Conservation (phyloP, 1,284 basidiomycete species). For the Xerocomus nothofagi region DNA sequence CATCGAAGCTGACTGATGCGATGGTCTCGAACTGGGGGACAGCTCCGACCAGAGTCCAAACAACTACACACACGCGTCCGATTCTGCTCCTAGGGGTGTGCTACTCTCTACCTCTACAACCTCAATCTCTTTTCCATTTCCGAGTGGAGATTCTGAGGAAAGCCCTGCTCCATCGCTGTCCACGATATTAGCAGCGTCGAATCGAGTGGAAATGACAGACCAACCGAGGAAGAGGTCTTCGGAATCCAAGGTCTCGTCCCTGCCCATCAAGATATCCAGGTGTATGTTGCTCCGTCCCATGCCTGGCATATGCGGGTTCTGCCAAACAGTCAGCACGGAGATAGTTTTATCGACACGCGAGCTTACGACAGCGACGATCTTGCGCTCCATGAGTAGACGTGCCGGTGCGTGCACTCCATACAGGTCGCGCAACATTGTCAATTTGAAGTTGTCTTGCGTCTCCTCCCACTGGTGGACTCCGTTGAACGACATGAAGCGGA, state of each 20-base stretch:
- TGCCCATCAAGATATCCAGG: constrained; percentile 89
- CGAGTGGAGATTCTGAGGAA: constrained; percentile 60
- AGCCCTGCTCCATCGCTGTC: constrained; percentile 53
- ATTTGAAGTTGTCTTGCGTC: constrained; percentile 85
- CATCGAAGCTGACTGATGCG: constrained; percentile 18
- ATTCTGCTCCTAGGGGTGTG: constrained; percentile 1
- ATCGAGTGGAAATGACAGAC: constrained; percentile 24
- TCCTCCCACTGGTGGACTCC: constrained; percentile 79
- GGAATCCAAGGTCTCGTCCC: constrained; percentile 78
- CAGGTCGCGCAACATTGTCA: constrained; percentile 82
- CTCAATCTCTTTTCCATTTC: constrained; percentile 73
- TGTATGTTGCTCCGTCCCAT: constrained; percentile 75
- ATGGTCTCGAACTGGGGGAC: constrained; percentile 5
- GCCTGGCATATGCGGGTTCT: constrained; percentile 67
- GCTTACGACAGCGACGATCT: constrained; percentile 72
- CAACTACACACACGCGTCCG: constrained; percentile 25
- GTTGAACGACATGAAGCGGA: not conserved
- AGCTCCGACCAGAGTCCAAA: too few species aligned
- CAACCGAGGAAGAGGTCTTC: constrained; percentile 73
- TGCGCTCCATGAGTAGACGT: constrained; percentile 91
- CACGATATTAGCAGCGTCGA: constrained; percentile 6
- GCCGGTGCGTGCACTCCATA: constrained; percentile 90
- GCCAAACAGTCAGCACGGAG: constrained; percentile 3
- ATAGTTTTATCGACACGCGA: not conserved
- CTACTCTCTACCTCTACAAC: constrained; percentile 38